phyloP scores from a whole-genome alignment of 768 basidiomycete genomes.

The Chalciporus piperatus region DNA sequence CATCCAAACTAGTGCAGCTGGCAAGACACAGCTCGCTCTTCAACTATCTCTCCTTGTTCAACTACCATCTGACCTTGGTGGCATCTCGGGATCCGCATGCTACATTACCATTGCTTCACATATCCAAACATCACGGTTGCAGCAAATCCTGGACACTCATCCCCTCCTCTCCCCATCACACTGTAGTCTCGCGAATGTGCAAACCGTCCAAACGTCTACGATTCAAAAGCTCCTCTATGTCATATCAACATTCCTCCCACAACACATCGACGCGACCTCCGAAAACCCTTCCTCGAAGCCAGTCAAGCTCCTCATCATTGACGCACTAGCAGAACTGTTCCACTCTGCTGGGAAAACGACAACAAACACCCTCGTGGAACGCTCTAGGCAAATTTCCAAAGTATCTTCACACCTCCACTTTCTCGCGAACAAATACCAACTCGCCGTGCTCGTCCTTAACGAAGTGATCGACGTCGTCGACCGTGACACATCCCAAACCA shows the following conservation, averaged over 20 bases:
- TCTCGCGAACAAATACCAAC: conserved; percentile 57
- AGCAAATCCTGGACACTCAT: conserved; percentile 59
- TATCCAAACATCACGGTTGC: conserved; percentile 64
- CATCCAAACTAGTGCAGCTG: conserved; percentile 65
- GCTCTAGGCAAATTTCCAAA: conserved; percentile 65
- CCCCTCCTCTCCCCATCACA: conserved; percentile 41
- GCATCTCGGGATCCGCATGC: conserved; percentile 64
- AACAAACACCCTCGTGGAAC: conserved; percentile 61
- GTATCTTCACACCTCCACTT: conserved; percentile 70
- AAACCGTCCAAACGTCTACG: conserved; percentile 57
- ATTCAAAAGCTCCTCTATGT: conserved; percentile 54
- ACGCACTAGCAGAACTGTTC: conserved; percentile 86
- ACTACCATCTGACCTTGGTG: conserved; percentile 54
- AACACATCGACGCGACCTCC: conserved; percentile 40
- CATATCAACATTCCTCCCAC: conserved; percentile 52
- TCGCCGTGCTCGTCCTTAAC: conserved; percentile 85
- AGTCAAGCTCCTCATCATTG: conserved; percentile 78
- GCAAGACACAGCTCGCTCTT: conserved; percentile 90
- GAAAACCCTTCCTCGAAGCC: conserved; percentile 43
- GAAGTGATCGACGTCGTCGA: conserved; percentile 83
- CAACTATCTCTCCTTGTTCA: conserved; percentile 82
- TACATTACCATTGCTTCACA: conserved; percentile 73
- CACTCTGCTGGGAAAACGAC: conserved; percentile 60
- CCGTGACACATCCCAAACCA: conserved; percentile 15
- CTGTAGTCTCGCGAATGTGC: conserved; percentile 55